A percentile compares a stretch with the other conserved stretches of the same genome.
Conservation (phyloP, 1,139 yeast genomes). For the Geotrichum armillariae region DNA sequence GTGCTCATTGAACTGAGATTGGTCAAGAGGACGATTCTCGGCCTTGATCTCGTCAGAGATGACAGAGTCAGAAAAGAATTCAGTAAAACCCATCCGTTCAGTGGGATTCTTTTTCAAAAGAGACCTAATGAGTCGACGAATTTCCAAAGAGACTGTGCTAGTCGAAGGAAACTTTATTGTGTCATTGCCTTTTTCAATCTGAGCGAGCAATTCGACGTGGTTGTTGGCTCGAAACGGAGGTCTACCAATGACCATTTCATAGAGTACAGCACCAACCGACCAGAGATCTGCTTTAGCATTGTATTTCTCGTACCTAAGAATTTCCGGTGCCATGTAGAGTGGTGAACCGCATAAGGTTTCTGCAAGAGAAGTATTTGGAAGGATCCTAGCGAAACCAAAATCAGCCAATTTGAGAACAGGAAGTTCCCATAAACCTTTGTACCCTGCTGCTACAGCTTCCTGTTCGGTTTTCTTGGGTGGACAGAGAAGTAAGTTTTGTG, state of each 20-base stretch:
- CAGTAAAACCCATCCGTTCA: slow-evolving; percentile 83
- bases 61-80: slow-evolving; percentile 66
- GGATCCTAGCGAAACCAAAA: slow-evolving; percentile 93
- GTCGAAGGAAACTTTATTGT: slow-evolving; percentile 68
- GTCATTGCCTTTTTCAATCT: slow-evolving; percentile 80
- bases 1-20: slow-evolving; percentile 70
- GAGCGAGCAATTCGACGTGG: slow-evolving; percentile 83
- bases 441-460: slow-evolving; percentile 57
- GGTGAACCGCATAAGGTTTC: slow-evolving; percentile 98
- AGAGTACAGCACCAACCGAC: slow-evolving; percentile 96
- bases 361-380: slow-evolving; percentile 91
- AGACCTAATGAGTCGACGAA: slow-evolving; percentile 69
- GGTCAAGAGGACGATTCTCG: slow-evolving; percentile 59
- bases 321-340: slow-evolving; percentile 97
- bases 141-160: slow-evolving; percentile 45
- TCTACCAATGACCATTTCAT: slow-evolving; percentile 91
- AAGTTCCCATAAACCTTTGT: slow-evolving; percentile 79
- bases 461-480: slow-evolving; percentile 68
- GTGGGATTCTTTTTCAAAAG: slow-evolving; percentile 81
- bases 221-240: slow-evolving; percentile 95
- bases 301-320: slow-evolving; percentile 87
- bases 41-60: slow-evolving; percentile 47
- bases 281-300: slow-evolving; percentile 96
- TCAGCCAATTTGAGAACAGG: slow-evolving; percentile 94
- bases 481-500: slow-evolving; percentile 82